Conservation (phyloP, 768 basidiomycete genomes). For the Dentipellis fragilis region DNA sequence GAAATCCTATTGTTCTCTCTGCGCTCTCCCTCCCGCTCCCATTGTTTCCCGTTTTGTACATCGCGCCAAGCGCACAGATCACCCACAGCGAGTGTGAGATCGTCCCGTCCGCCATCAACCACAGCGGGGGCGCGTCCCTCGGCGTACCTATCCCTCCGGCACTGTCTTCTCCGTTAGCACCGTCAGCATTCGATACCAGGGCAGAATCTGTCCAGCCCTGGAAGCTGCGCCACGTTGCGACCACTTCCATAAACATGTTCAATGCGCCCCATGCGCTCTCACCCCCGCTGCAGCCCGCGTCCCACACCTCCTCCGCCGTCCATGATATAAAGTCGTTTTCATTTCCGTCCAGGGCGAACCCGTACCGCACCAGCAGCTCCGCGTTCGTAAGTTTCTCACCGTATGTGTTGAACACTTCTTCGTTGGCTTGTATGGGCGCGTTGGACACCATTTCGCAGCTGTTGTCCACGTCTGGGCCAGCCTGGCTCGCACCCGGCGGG, state of each 20-base stretch:
- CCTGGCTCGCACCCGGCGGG: neutral
- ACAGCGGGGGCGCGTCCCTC: constrained; percentile 2
- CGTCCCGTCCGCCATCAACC: constrained; percentile 12
- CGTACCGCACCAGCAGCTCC: constrained; percentile 57
- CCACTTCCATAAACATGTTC: constrained; percentile 6
- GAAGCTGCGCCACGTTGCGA: constrained; percentile 10
- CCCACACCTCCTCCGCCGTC: constrained; percentile 12
- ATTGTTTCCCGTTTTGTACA: neutral
- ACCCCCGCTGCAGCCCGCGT: constrained; percentile 13
- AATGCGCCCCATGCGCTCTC: neutral
- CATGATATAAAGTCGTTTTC: constrained; percentile 47
- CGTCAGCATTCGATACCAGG: constrained; percentile 4
- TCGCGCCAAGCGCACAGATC: constrained; percentile 5
- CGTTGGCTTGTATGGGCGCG: constrained; percentile 33
- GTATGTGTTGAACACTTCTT: constrained; percentile 73
- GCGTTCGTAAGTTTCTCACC: constrained; percentile 58
- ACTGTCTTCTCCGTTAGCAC: neutral
- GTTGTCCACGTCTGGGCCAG: constrained; percentile 2
- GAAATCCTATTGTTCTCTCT: neutral
- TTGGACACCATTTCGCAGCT: constrained; percentile 59
- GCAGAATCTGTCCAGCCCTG: constrained; percentile 9
- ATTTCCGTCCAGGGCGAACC: constrained; percentile 67
- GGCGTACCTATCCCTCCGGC: neutral
- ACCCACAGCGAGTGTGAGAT: constrained; percentile 12
- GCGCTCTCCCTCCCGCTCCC: neutral